phyloP scores from a whole-genome alignment of 495 filamentous ascomycete genomes.

The Alectoria sarmentosa region DNA sequence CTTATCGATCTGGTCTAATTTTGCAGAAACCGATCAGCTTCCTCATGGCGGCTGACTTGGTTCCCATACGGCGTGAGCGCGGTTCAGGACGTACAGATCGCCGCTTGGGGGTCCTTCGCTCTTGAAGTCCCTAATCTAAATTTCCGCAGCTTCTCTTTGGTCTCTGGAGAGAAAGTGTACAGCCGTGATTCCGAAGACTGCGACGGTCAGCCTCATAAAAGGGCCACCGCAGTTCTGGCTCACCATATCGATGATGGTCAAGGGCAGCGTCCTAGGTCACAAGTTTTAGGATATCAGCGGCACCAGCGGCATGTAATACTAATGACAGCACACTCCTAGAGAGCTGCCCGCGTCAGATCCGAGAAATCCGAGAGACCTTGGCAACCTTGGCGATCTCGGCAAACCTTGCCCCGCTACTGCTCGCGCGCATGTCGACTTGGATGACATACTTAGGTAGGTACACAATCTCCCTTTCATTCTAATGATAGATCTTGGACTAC shows the following conservation, averaged over 20 bases:
- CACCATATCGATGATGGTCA: conserved; percentile 2
- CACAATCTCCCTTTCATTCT: neutral
- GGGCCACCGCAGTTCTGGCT: neutral
- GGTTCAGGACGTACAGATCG: conserved; percentile 68
- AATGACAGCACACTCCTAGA: neutral
- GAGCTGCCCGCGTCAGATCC: neutral
- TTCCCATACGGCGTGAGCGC: conserved; percentile 13
- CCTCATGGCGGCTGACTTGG: neutral
- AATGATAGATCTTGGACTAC: neutral
- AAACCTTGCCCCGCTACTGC: neutral
- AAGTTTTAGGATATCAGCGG: neutral
- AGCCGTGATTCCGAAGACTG: conserved; percentile 69
- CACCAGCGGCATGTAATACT: too few relatives aligned
- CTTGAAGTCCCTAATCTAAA: conserved; percentile 88
- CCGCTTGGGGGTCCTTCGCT: conserved; percentile 78
- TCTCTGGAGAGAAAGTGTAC: conserved; percentile 88
- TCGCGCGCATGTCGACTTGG: neutral
- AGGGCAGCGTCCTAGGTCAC: neutral
- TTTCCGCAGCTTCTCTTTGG: conserved; percentile 77
- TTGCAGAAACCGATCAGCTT: conserved; percentile 16
- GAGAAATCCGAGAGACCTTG: neutral
- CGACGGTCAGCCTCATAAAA: conserved; percentile 5
- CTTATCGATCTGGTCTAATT: conserved; percentile 74
- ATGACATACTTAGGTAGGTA: neutral
- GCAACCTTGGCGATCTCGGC: conserved; percentile 2